Base-by-base conservation (phyloP, 805 yeast genomes). In the Cyberlindnera meyerae region DNA sequence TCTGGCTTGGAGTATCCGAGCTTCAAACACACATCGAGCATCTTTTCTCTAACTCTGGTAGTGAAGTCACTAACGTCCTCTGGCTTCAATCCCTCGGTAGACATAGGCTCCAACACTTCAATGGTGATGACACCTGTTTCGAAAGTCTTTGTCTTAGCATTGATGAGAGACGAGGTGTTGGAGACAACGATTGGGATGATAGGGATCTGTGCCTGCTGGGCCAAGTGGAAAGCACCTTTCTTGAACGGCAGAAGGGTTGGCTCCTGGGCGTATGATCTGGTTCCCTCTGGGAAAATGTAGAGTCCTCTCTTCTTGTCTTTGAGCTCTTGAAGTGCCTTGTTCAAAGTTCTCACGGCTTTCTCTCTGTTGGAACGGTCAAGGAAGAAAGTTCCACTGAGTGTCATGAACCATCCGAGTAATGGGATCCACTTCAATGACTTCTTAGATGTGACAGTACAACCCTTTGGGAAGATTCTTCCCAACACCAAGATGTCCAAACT, bases 211-310 rank as follows among this genome's bases (percentile, higher is more conserved):
- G 95, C 95, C 62, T 88, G 95, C 45, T 84, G 82, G 7, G 99
- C 99, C 55, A 93, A 72, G 62, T 93, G 97, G 78, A 93, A 93
- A 0, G 97, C 97, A 37, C 99, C 99, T 58, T 93, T 93, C 62
- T 93, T 93, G 66, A 93, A 87, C 1, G 95, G 95, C 33, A 87
- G 70, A 57, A 93, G 63, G 4, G 70, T 77, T 34, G 94, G 80
- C 24, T 70, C 70, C 17, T 74, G 62, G 9, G 82, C 63, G 46
- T 81, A 83, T 0, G 97, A 87, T 61, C 99, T 76, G 2, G 98
- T 93, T 18, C 99, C 99, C 62, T 93, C 99, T 18, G 97, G 96
- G 70, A 89, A 93, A 64, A 93, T 77, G 72, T 81, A 93, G 17
- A 93, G 70, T 12, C 82, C 85, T 50, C 89, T 79, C 54, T 78